These are phyloP conservation scores for Raddia guianensis DNA, from an alignment of 176 grass and related monocot genomes.

Conservation along the genomic window DNA sequence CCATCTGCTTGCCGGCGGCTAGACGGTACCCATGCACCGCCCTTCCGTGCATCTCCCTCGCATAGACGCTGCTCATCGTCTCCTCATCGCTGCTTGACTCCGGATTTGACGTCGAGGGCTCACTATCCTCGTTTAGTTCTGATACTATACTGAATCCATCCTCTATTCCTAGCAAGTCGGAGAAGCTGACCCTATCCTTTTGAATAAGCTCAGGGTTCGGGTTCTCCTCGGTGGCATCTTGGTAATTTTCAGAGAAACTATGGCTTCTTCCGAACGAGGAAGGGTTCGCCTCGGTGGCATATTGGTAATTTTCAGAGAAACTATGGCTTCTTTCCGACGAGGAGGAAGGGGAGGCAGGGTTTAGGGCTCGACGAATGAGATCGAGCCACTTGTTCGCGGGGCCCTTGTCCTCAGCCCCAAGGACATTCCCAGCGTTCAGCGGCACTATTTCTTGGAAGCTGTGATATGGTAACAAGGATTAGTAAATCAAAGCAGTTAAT, in stretches of 20 bases:
- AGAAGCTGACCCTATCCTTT: slow-evolving; percentile 49
- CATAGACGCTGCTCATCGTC: neutral
- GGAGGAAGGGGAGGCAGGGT: neutral
- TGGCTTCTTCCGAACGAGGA: neutral
- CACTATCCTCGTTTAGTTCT: neutral
- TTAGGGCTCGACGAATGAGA: slow-evolving; percentile 62
- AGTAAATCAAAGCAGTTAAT: neutral
- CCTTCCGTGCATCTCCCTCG: neutral
- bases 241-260: neutral
- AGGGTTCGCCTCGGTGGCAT: neutral
- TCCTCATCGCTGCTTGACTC: slow-evolving; percentile 63
- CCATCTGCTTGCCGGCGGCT: slow-evolving; percentile 86
- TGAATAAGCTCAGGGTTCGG: neutral
- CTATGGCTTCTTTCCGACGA: neutral
- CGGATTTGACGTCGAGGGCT: slow-evolving; percentile 4
- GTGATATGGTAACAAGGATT: neutral
- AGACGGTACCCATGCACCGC: slow-evolving; percentile 33
- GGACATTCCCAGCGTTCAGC: slow-evolving; percentile 78
- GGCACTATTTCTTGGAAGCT: slow-evolving; percentile 97
- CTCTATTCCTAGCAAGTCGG: slow-evolving; percentile 39
- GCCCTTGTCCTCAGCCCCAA: slow-evolving; percentile 67
- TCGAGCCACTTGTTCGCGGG: slow-evolving; percentile 65
- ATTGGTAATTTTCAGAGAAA: neutral
- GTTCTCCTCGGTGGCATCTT: neutral
- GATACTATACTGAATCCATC: slow-evolving; percentile 15